Evolutionary conservation across 2,329 filamentous ascomycete species (phyloP).

Genomic region (Magnaporthales sp.): DNA sequence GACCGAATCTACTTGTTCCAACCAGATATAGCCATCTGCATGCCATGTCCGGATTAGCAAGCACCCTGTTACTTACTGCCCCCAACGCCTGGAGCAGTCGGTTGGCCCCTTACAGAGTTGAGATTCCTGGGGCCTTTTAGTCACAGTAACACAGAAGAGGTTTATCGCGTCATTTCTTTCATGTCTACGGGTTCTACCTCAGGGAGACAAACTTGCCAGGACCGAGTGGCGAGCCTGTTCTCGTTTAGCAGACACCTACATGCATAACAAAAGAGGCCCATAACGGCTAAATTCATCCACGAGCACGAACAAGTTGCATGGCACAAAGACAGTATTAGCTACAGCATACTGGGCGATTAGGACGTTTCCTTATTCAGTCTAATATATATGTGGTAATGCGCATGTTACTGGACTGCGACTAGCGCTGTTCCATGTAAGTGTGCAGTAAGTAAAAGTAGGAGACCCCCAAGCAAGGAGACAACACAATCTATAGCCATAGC

Average conservation of each 20-base stretch:
- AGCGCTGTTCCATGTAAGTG: neutral
- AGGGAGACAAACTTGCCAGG: neutral
- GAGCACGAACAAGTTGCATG: neutral
- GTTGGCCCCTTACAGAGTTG: neutral
- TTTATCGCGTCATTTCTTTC: neutral
- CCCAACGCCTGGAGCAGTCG: neutral
- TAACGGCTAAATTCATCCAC: neutral
- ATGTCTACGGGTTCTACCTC: neutral
- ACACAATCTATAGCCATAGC: too few species aligned
- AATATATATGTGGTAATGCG: neutral
- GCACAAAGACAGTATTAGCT: neutral
- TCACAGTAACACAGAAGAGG: neutral
- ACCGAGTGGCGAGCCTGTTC: neutral
- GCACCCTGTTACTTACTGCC: neutral
- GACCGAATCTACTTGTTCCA: neutral
- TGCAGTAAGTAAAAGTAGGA: neutral
- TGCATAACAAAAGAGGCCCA: neutral
- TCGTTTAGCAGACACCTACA: neutral
- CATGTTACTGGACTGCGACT: neutral
- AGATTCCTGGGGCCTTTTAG: neutral
- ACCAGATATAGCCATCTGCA: neutral
- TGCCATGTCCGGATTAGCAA: neutral
- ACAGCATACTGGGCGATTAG: neutral
- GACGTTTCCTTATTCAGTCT: neutral
- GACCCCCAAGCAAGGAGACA: neutral